Conservation (phyloP, 345 rosid genomes). For the Barbarea vulgaris region DNA sequence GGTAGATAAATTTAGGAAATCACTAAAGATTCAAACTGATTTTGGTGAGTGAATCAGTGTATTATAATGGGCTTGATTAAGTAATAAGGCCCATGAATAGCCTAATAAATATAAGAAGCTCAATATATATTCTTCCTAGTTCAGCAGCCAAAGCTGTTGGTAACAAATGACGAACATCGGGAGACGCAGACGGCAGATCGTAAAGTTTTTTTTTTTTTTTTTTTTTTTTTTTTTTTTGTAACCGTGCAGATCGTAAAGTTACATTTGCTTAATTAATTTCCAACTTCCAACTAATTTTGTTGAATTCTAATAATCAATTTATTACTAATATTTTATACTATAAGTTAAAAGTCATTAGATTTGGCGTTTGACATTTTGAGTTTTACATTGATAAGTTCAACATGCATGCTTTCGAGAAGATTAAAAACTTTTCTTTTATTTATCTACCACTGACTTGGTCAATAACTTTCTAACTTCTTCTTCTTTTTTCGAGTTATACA, state of each 20-base stretch:
- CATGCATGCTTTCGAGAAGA: slow-evolving; percentile 27
- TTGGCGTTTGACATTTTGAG: slow-evolving; percentile 13
- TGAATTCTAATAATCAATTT: neutral
- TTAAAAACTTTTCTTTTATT: neutral
- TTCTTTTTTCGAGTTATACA: neutral
- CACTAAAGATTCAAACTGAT: neutral
- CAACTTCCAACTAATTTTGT: slow-evolving; percentile 13
- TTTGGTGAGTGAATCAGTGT: neutral
- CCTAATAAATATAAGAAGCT: neutral
- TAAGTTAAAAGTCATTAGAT: slow-evolving; percentile 10
- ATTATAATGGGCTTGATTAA: neutral
- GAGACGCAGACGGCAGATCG: neutral
- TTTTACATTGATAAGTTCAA: slow-evolving; percentile 15
- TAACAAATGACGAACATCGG: neutral
- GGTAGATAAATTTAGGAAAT: neutral
- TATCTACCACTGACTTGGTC: neutral
- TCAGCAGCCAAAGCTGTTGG: neutral
- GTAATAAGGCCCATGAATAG: neutral
- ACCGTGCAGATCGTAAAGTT: neutral
- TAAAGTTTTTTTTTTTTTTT: neutral
- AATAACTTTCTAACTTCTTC: neutral
- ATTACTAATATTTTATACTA: neutral
- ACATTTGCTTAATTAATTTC: neutral
- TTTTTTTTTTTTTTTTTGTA: no score
- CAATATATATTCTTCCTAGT: neutral